Percentiles rank a stretch among this genome's conserved stretches.
phyloP scores from a whole-genome alignment of 768 basidiomycete genomes.

The Pleurotus eryngii region DNA sequence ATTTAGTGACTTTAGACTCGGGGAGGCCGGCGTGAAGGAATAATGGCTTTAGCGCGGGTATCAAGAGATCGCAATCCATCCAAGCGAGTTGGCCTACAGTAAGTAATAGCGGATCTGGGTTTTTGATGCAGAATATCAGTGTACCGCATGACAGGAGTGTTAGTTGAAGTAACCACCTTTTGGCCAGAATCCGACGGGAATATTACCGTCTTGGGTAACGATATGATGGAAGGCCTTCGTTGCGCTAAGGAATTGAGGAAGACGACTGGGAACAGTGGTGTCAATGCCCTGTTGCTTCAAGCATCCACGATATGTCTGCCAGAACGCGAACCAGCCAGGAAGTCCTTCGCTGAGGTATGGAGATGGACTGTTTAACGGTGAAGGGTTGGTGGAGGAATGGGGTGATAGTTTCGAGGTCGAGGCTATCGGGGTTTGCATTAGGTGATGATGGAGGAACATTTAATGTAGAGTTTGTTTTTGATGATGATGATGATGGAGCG shows the following conservation, averaged over 20 bases:
- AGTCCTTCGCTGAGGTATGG: conserved; percentile 27
- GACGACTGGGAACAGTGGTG: conserved; percentile 51
- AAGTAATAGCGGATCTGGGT: conserved; percentile 51
- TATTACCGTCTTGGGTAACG: conserved; percentile 49
- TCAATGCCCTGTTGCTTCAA: conserved; percentile 53
- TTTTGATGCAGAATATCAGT: no score
- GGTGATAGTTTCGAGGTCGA: conserved; percentile 5
- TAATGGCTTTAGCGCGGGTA: conserved; percentile 60
- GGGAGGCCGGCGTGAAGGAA: conserved; percentile 52
- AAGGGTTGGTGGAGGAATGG: conserved; percentile 9
- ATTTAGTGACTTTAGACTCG: conserved; percentile 48
- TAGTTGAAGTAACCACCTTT: conserved; percentile 35
- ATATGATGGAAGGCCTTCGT: conserved; percentile 57
- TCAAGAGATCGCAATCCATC: conserved; percentile 67
- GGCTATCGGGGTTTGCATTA: conserved; percentile 10
- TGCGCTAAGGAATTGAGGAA: conserved; percentile 44
- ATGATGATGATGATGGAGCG: neutral
- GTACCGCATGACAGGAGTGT: no score
- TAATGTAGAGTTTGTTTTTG: no score
- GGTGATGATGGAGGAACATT: neutral
- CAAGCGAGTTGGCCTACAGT: conserved; percentile 70
- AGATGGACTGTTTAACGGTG: conserved; percentile 9
- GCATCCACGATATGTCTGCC: conserved; percentile 59
- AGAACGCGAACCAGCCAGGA: conserved; percentile 60
- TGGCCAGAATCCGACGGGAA: conserved; percentile 71